phyloP scores from a whole-genome alignment of 2,329 filamentous ascomycete species.

The Cordyceps fumosorosea region DNA sequence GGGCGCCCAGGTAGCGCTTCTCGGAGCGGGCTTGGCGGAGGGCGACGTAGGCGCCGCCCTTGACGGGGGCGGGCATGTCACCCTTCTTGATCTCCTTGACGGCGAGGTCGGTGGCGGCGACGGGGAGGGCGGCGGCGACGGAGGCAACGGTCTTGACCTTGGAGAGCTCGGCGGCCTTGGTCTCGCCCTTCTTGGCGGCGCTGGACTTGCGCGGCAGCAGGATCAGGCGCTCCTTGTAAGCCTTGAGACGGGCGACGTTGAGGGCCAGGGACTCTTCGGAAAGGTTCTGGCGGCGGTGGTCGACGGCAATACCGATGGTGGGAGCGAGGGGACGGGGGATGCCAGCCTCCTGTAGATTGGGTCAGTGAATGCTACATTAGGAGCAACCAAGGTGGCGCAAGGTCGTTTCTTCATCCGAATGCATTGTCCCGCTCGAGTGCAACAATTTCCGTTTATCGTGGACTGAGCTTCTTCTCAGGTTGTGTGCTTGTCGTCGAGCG shows the following conservation, averaged over 20 bases:
- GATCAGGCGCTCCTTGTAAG: conserved; percentile 93
- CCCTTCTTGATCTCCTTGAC: conserved; percentile 74
- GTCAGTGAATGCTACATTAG: conserved; percentile 26
- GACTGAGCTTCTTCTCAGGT: neutral
- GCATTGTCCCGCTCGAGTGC: neutral
- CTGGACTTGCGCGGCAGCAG: conserved; percentile 95
- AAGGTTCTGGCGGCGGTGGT: conserved; percentile 93
- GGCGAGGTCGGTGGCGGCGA: conserved; percentile 59
- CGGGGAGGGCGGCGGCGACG: conserved; percentile 56
- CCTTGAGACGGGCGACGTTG: conserved; percentile 97
- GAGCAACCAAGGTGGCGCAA: too few relatives aligned
- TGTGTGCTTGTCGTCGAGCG: neutral
- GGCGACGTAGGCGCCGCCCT: conserved; percentile 80
- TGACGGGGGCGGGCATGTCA: conserved; percentile 65
- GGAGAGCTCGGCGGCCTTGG: conserved; percentile 75
- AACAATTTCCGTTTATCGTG: neutral
- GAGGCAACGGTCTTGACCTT: conserved; percentile 54
- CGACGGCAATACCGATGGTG: conserved; percentile 96
- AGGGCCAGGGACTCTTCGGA: conserved; percentile 88
- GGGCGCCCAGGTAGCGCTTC: conserved; percentile 70
- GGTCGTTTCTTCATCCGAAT: neutral
- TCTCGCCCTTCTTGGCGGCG: conserved; percentile 89
- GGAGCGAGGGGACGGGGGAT: conserved; percentile 90
- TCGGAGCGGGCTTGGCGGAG: conserved; percentile 81
- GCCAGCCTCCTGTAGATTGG: conserved; percentile 69